Percentiles rank a stretch among this genome's conserved stretches.
Evolutionary conservation across 345 rosid species (phyloP).

Genomic region (Eucalyptus erythrocorys): DNA sequence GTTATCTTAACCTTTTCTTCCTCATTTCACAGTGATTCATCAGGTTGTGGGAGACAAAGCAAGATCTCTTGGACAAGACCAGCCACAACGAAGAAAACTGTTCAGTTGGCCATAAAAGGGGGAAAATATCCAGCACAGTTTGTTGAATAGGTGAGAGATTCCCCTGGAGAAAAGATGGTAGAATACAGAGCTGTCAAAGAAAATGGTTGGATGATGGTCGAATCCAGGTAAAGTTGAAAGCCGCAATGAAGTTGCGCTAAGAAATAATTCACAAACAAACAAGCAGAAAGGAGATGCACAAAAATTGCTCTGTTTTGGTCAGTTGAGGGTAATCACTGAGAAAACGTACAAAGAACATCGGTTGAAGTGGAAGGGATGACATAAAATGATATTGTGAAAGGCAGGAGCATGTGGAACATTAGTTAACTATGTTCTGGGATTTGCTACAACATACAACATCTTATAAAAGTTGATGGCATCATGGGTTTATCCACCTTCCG

Average conservation of each 20-base stretch:
- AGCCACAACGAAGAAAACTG: constrained; percentile 87
- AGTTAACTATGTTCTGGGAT: neutral
- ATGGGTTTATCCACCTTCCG: neutral
- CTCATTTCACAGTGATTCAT: constrained; percentile 24
- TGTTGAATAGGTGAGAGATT: constrained; percentile 70
- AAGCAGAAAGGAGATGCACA: neutral
- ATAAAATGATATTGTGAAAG: neutral
- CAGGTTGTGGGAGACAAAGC: constrained; percentile 59
- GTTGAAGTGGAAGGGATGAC: neutral
- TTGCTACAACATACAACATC: neutral
- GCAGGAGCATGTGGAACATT: neutral
- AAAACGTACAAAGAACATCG: too few relatives aligned
- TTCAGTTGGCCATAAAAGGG: constrained; percentile 58
- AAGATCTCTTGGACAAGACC: constrained; percentile 47
- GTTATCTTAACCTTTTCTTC: constrained; percentile 29
- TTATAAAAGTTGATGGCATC: neutral
- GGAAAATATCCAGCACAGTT: constrained; percentile 62
- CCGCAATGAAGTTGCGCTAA: neutral
- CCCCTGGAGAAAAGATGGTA: constrained; percentile 30
- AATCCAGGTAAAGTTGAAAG: neutral
- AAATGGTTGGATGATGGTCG: neutral
- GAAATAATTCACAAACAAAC: neutral
- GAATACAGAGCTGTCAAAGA: neutral
- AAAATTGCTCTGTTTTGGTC: neutral
- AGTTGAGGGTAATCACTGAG: neutral